Base-by-base conservation (phyloP, 345 rosid species). In the Salix caprea region DNA sequence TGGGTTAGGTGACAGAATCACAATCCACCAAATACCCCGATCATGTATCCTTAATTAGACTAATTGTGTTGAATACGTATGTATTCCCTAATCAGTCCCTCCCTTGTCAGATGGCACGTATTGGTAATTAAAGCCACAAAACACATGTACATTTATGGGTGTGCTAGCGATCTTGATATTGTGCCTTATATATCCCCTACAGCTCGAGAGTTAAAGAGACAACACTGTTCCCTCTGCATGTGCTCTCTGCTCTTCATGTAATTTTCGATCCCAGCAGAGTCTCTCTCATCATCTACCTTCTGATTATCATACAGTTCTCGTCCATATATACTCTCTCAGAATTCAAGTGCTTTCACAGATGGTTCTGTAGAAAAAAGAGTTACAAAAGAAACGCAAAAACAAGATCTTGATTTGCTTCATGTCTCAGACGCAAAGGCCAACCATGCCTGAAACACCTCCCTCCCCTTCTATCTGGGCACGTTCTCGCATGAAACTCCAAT, bases 171-270 rank as follows among this genome's bases (percentile, higher is more conserved):
- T 72, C 70, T 80, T 78, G 72, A 64, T 66, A 67, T 65, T 42
- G 24, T 71, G 69, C 70, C 78, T 21, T 15, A 24, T 16, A 66
- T 5, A 32, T 23, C 24, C 44, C 40, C 11, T 12, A 58, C 50
- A 65, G 52, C 32, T 36, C 34, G 15, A 2, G 58, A 72, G 62
- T 64, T 80, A 70, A 72, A 58, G 81, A 78, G 87, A 83, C 91
- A 83, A 67, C 80, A 76, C 82, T 86, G 84, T 82, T 85, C 76
- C 68, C 58, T 67, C 46, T 78, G 80, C 92, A 89, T 86, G 89
- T 92, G 93, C 82, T 67, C 71, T 76, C 7, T 77, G 73, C 77
- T 76, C 44, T 69, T 54, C 24, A 16, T 39, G 30, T 65, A 72
- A 14, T 54, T 23, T 78, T 65, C 42, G 15, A 67, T 50, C 18